Base-by-base conservation (phyloP, 75 land plant species). In the Pinus albicaulis region DNA sequence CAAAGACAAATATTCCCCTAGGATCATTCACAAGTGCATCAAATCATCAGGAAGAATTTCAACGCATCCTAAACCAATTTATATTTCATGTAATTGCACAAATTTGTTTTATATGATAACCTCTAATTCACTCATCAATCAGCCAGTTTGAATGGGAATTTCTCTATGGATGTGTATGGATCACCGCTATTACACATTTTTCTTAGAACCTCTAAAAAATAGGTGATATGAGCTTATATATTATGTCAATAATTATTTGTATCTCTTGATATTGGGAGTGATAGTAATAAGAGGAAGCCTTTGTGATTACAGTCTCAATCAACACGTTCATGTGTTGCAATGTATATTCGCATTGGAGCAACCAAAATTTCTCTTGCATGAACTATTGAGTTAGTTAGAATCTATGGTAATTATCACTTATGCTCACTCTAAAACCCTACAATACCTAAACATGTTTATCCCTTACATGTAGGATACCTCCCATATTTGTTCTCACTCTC, bases 1-100 rank as follows among this genome's bases (percentile, higher is more conserved):
- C 74, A 85, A 63, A 24, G 59, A 57, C 17, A 81, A 78, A 56
- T 53, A 81, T 74, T 85, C 87, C 76, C 64, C 76, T 31, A 82
- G 71, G 14, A 52, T 22, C 34, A 72, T 59, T 44, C 10, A 44
- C 52, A 44, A 44, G 41, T 68, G 23, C 3, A 65, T 77, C 81
- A 55, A 22, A 44, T 13, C 25, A 34, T 77, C 22, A 28, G 8
- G 48, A 78, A n/a, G 53, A 28, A n/a, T 12, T 4, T 25, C 63
- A 0, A 74, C 14, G 5, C 75, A 6, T 16, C 7, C 5, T 5
- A 52, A 23, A 55, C 31, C 28, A 72, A 55, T 22, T 7, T 1
- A 24, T 20, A 25, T 55, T 6, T 24, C 15, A 55, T 53, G 24
- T 72, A 4, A 4, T 48, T 55, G 41, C 48, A 71, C 53, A 69